Base-by-base conservation (phyloP, 345 rosid species). In the Camelina neglecta region DNA sequence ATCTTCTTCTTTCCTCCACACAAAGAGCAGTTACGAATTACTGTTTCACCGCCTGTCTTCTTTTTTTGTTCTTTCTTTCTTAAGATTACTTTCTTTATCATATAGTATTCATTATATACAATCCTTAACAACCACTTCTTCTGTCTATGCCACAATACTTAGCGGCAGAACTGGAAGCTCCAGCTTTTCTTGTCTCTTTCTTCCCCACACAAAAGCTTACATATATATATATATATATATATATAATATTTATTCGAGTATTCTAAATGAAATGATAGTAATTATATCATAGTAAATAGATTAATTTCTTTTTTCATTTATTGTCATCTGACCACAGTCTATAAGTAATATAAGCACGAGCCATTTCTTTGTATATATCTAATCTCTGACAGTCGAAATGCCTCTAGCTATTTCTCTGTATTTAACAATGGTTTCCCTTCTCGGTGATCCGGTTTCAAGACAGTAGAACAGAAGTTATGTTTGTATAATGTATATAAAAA, bases 151-250 rank as follows among this genome's bases (percentile, higher is more conserved):
- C 55, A 67, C 45, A 41, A 50, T 38, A 67, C 73, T 58, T 59
- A 49, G 8, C 63, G 41, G 55, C 75, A 76, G 33, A 61, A 42
- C 79, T 39, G 68, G 1, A 76, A 69, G 44, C 50, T 61, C 51
- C 75, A 76, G 70, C 75, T 76, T 69, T 76, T 62, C 57, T 54
- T 54, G 80, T 76, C 70, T 44, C 70, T 69, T 42, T 33, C 50
- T 53, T 74, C 51, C 51, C 44, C 56, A 69, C 70, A 24, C 50
- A 50, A 11, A 7, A 13, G 15, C 39, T 42, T 42, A 4, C 12
- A 18, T 18, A 18, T 18, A 18, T 18, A 4, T 42, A 18, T 18
- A 18, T 18, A 18, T 18, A 4, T 42, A 42, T 12, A 41, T 12
- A 42, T 6, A 13, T 15, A 11, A 45, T 48, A 16, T 8, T 2